Conservation (phyloP, 73 alveolate genomes). For the Symbiodinium natans region DNA sequence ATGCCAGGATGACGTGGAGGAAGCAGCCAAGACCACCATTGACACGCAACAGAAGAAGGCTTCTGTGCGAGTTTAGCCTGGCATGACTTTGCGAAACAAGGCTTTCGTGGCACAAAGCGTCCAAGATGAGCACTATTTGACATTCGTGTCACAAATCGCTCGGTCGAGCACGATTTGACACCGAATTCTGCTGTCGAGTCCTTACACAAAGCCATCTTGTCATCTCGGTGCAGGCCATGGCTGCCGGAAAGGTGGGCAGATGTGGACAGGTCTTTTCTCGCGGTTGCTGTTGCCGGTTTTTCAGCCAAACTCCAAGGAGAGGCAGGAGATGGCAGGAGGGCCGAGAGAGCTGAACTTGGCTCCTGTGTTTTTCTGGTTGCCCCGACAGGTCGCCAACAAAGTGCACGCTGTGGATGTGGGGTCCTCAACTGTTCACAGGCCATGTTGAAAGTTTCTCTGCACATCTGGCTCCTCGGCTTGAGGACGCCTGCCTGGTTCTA, state of each 20-base stretch:
- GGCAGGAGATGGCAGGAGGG: no score
- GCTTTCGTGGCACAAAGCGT: no score
- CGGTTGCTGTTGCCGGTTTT: not conserved
- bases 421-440: not conserved
- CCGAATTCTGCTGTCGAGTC: no score
- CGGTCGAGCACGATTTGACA: no score
- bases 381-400: not conserved
- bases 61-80: not conserved
- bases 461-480: not conserved
- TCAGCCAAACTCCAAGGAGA: no score
- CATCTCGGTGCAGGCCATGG: slow-evolving; percentile 20
- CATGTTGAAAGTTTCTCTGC: no score
- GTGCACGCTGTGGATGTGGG: not conserved
- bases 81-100: no score
- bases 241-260: not conserved
- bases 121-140: no score
- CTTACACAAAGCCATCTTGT: no score
- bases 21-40: slow-evolving; percentile 33
- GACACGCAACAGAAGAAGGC: slow-evolving; percentile 82
- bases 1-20: slow-evolving; percentile 73
- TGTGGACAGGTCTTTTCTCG: not conserved
- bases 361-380: not conserved
- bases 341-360: no score
- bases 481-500: slow-evolving; percentile 65
- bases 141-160: no score